phyloP scores from a whole-genome alignment of 225 moss, liverwort and hornwort species.

The Physcomitrium patens region DNA sequence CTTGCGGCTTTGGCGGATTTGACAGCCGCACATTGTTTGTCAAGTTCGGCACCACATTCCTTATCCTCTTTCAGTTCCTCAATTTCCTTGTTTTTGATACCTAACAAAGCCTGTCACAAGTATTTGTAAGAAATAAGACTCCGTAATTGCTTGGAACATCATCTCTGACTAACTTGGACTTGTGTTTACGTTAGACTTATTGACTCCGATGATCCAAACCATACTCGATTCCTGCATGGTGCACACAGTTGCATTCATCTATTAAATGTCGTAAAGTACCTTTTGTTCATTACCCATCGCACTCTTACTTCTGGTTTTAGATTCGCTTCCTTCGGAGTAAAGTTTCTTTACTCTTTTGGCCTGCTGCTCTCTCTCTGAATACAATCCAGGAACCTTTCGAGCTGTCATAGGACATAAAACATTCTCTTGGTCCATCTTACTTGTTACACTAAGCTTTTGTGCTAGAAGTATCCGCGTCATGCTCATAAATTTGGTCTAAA shows the following conservation, averaged over 20 bases:
- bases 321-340: slow-evolving; percentile 14
- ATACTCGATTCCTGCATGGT: background rate
- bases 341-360: slow-evolving; percentile 37
- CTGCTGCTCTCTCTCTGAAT: slow-evolving; percentile 44
- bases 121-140: slow-evolving; percentile 15
- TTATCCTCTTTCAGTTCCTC: slow-evolving; percentile 31
- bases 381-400: slow-evolving; percentile 44
- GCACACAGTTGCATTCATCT: background rate
- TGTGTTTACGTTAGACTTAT: background rate
- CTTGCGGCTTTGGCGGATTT: slow-evolving; percentile 29
- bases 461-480: background rate
- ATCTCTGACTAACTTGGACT: background rate
- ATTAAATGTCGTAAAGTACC: too few relatives aligned
- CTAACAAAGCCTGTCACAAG: slow-evolving; percentile 37
- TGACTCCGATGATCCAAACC: background rate
- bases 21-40: slow-evolving; percentile 30
- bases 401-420: slow-evolving; percentile 34
- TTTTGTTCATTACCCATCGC: too few relatives aligned
- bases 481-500: background rate
- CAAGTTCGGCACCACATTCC: slow-evolving; percentile 22
- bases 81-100: slow-evolving; percentile 32
- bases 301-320: slow-evolving; percentile 27
- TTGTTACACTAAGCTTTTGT: slow-evolving; percentile 42
- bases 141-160: background rate
- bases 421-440: slow-evolving; percentile 36